These are phyloP conservation scores for Cercospora sesami DNA, from an alignment of 2,329 filamentous ascomycete species.

Conservation along the genomic window DNA sequence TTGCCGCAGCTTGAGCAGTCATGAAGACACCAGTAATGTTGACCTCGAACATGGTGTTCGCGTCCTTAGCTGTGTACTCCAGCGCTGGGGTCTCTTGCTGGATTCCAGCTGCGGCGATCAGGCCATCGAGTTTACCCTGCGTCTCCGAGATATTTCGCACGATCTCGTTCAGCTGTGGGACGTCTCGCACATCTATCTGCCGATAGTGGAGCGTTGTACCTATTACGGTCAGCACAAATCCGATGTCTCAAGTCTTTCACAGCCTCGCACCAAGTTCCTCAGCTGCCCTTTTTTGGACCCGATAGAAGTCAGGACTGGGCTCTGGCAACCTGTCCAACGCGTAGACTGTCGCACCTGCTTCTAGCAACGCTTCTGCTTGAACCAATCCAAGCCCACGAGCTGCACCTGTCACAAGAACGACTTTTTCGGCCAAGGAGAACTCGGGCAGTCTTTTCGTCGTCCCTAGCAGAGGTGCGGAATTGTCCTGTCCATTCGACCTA, in stretches of 20 bases:
- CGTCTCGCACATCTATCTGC: slow-evolving; percentile 76
- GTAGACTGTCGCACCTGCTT: slow-evolving; percentile 73
- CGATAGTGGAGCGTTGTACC: slow-evolving; percentile 68
- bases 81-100: slow-evolving; percentile 82
- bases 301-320: slow-evolving; percentile 63
- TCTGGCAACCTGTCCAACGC: slow-evolving; percentile 63
- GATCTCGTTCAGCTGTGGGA: slow-evolving; percentile 64
- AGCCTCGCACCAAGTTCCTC: slow-evolving; percentile 56
- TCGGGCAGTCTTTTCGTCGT: slow-evolving; percentile 60
- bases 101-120: slow-evolving; percentile 73
- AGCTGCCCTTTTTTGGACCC: slow-evolving; percentile 63
- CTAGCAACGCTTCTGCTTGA: slow-evolving; percentile 70
- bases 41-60: slow-evolving; percentile 62
- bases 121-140: slow-evolving; percentile 73
- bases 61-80: slow-evolving; percentile 67
- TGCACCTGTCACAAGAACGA: slow-evolving; percentile 43
- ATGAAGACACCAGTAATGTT: slow-evolving; percentile 61
- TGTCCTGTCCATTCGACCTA: slow-evolving; percentile 35
- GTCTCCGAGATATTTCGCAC: slow-evolving; percentile 67
- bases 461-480: slow-evolving; percentile 38
- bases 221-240: slow-evolving; percentile 1
- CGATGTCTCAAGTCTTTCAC: background rate
- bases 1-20: slow-evolving; percentile 63
- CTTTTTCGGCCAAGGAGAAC: slow-evolving; percentile 62
- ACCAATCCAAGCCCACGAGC: slow-evolving; percentile 67